Evolutionary conservation across 495 filamentous ascomycete species (phyloP).

Genomic region (Penicillium angulare): DNA sequence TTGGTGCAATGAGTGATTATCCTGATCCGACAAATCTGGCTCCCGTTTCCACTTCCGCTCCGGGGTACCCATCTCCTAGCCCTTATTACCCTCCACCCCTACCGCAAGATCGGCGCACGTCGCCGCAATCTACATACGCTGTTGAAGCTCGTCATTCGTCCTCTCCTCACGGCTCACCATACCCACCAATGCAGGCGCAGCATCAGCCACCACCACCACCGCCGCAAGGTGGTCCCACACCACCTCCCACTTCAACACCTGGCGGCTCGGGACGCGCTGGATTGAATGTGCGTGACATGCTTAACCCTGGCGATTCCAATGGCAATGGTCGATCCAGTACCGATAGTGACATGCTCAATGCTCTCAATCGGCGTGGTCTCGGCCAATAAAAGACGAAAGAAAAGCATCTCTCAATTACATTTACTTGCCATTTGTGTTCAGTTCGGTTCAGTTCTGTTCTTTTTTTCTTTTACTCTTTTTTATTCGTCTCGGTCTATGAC

Average conservation of each 20-base stretch:
- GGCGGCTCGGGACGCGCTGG: conserved; percentile 41
- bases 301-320: conserved; percentile 44
- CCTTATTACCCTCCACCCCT: conserved; percentile 45
- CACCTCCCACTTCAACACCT: conserved; percentile 33
- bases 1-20: conserved; percentile 50
- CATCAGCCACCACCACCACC: too few relatives aligned
- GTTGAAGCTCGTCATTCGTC: conserved; percentile 51
- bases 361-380: conserved; percentile 47
- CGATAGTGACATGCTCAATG: conserved; percentile 58
- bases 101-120: conserved; percentile 49
- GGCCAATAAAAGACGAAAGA: conserved; percentile 8
- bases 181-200: conserved; percentile 44
- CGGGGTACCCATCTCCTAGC: conserved; percentile 47
- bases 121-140: conserved; percentile 47
- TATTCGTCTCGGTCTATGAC: background rate
- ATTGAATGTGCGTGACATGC: conserved; percentile 54
- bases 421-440: too few relatives aligned
- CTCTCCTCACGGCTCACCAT: conserved; percentile 51
- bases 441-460: too few relatives aligned
- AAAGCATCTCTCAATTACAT: too few relatives aligned
- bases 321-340: conserved; percentile 51
- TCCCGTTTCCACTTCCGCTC: conserved; percentile 48
- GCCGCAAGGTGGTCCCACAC: conserved; percentile 9
- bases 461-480: background rate
- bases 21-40: conserved; percentile 55